Percentiles rank a stretch among this genome's conserved stretches.
These are phyloP conservation scores for Jasminum sambac DNA, from an alignment of 257 asterid species.

Conservation along the genomic window DNA sequence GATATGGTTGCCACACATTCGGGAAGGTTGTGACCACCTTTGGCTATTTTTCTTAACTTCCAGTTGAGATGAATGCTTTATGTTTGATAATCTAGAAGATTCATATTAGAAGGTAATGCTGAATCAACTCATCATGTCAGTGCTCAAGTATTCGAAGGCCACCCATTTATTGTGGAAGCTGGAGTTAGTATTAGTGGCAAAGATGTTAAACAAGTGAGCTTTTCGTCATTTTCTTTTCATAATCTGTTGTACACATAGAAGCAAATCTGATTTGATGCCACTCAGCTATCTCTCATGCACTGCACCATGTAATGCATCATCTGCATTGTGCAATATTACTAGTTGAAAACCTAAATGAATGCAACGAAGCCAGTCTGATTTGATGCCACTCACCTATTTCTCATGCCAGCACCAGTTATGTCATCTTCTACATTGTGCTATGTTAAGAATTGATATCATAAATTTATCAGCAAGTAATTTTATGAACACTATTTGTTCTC, in stretches of 20 bases:
- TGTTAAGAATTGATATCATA: not conserved
- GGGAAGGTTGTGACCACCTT: conserved; percentile 60
- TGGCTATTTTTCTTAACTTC: conserved; percentile 1
- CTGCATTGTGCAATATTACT: not conserved
- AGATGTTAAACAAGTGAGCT: conserved; percentile 84
- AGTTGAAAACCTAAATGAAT: not conserved
- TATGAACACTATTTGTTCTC: not conserved
- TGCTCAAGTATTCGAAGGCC: conserved; percentile 96
- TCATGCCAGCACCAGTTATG: too few species aligned
- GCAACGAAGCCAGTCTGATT: not conserved
- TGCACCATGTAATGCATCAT: not conserved
- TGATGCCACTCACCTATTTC: too few species aligned
- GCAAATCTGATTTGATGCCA: not conserved
- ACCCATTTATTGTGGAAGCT: conserved; percentile 91
- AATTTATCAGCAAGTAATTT: not conserved
- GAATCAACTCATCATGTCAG: conserved; percentile 40
- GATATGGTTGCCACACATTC: conserved; percentile 96
- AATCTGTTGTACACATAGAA: not conserved
- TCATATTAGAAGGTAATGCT: conserved; percentile 7
- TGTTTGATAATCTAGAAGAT: conserved; percentile 11
- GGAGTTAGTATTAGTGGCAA: conserved; percentile 93
- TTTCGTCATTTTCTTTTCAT: conserved; percentile 10
- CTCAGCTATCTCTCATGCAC: not conserved
- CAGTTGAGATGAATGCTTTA: not conserved
- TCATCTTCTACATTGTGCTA: too few species aligned